Evolutionary conservation across 2,329 filamentous ascomycete genomes (phyloP).

Genomic region (Xylariales sp.): DNA sequence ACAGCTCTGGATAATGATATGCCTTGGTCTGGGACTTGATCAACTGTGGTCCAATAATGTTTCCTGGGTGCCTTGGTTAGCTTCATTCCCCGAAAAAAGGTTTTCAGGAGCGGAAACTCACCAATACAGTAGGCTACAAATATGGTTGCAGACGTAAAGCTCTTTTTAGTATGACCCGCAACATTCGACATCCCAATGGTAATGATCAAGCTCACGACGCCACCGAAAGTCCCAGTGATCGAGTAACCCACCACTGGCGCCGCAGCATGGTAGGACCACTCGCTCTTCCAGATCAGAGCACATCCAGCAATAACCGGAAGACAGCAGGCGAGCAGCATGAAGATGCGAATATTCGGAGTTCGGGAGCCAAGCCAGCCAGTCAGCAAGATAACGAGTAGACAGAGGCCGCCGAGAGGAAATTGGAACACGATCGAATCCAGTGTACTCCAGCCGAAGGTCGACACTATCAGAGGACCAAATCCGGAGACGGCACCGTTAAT

Average conservation of each 20-base stretch:
- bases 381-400: constrained; percentile 59
- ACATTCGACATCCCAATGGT: constrained; percentile 60
- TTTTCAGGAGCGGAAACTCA: constrained; percentile 8
- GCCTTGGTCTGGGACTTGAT: constrained; percentile 61
- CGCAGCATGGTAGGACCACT: constrained; percentile 59
- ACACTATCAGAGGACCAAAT: constrained; percentile 68
- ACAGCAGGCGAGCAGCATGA: constrained; percentile 61
- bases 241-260: constrained; percentile 67
- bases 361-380: constrained; percentile 60
- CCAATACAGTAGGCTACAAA: constrained; percentile 71
- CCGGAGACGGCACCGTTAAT: constrained; percentile 68
- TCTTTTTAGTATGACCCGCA: constrained; percentile 73
- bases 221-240: constrained; percentile 68
- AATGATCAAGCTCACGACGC: constrained; percentile 57
- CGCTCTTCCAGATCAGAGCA: constrained; percentile 67
- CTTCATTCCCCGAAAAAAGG: no score
- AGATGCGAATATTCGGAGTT: constrained; percentile 58
- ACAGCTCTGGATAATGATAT: constrained; percentile 66
- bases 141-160: constrained; percentile 67
- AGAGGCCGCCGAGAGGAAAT: constrained; percentile 68
- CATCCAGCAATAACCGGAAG: constrained; percentile 72
- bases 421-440: constrained; percentile 67
- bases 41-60: constrained; percentile 71
- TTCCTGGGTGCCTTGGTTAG: no score
- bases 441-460: constrained; percentile 62